Percentiles rank a stretch among this genome's conserved stretches.
Conservation (phyloP, 2,329 filamentous ascomycete genomes). For the Didymella exigua region DNA sequence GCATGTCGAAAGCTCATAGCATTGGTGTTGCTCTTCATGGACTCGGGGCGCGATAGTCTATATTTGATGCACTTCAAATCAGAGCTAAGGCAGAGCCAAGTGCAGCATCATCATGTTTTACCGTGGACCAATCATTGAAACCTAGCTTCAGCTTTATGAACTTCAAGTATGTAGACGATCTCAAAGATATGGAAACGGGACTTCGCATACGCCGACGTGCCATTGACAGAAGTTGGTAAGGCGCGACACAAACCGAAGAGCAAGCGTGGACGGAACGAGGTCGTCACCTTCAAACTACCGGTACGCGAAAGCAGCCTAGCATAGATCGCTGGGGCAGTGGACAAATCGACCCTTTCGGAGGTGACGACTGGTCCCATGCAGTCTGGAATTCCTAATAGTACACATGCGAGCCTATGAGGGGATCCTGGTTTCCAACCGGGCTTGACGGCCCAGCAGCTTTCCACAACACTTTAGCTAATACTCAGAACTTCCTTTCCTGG, state of each 20-base stretch:
- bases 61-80: constrained; percentile 1
- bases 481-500: constrained; percentile 34
- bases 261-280: constrained; percentile 32
- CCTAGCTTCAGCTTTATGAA: constrained; percentile 41
- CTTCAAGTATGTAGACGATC: constrained; percentile 38
- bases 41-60: neutral
- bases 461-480: constrained; percentile 35
- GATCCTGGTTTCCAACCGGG: constrained; percentile 37
- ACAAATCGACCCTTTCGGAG: constrained; percentile 32
- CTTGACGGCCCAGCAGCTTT: constrained; percentile 31
- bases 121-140: constrained; percentile 34
- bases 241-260: constrained; percentile 36
- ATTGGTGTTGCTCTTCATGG: constrained; percentile 2
- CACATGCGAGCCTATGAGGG: constrained; percentile 29
- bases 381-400: constrained; percentile 30
- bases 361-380: constrained; percentile 31
- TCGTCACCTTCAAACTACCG: constrained; percentile 32
- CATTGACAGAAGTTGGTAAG: constrained; percentile 42
- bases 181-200: constrained; percentile 40
- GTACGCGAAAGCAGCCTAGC: constrained; percentile 6
- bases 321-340: constrained; percentile 31
- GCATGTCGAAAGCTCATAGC: constrained; percentile 9
- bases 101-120: neutral
- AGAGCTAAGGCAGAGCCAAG: neutral
- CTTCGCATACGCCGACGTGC: constrained; percentile 41